Base-by-base conservation (phyloP, 139 green algal genomes). In the Chara braunii region DNA sequence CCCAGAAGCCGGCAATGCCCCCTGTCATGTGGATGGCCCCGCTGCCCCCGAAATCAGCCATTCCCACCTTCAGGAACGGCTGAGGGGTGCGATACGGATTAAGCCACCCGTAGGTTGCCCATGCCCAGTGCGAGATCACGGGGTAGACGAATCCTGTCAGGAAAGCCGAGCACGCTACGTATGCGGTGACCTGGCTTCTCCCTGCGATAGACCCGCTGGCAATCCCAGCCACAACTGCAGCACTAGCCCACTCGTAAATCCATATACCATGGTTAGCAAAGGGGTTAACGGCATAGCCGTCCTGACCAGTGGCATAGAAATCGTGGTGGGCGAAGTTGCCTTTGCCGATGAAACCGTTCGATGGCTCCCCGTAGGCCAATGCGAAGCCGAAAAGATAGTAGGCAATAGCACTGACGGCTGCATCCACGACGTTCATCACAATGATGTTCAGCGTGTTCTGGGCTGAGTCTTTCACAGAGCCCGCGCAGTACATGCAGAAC, bases 381-480 rank as follows among this genome's bases (percentile, higher is more conserved):
- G 85, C 81, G 61, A 90, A 81, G 9, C 82, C 73, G 24, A 79
- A 70, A 7, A 54, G n/a, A 26, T 48, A 92, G 29, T 68, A 92
- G 31, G 51, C 60, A 40, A 90, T 67, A 43, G 78, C 76, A 24
- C 78, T 84, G 4, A 86, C 78, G 26, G 71, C 79, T 1, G 83
- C 84, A 51, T 92, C 86, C 57, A 92, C 60, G 1, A 92, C 77
- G 29, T 85, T 90, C 75, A 85, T 81, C n/a, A 92, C 77, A 30
- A 92, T 66, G 56, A 92, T 92, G 80, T 92, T 92, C 78, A 86
- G 84, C 12, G 80, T 85, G 80, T 92, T 92, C 75, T 92, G 89
- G 40, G 74, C 77, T n/a, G n/a, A n/a, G n/a, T n/a, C n/a, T 33
- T 84, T 77, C 40, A 92, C 86, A 28, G 83, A 83, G 32, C 86